Conservation (phyloP, 208 protist species). For the Phytomonas serpens region DNA sequence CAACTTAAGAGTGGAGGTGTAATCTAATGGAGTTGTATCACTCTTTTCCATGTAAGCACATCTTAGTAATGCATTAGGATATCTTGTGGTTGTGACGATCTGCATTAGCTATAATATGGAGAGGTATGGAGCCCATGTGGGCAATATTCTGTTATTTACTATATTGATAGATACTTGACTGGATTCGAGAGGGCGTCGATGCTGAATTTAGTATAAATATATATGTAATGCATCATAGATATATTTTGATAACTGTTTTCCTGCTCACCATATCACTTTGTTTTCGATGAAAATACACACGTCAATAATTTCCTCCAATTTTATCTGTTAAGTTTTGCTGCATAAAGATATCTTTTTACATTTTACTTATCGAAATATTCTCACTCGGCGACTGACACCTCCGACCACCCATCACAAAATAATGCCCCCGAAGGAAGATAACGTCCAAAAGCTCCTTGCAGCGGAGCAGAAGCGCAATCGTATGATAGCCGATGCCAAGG, state of each 20-base stretch:
- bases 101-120: neutral
- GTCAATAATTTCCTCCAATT: neutral
- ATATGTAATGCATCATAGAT: neutral
- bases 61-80: neutral
- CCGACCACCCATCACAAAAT: conserved; percentile 5
- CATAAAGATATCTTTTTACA: conserved; percentile 3
- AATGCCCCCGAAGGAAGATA: conserved; percentile 83
- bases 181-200: neutral
- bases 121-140: neutral
- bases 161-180: neutral
- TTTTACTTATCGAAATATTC: conserved; percentile 6
- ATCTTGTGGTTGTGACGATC: neutral
- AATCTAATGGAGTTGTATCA: neutral
- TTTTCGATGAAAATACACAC: neutral
- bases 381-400: neutral
- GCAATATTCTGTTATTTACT: neutral
- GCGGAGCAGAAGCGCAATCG: conserved; percentile 82
- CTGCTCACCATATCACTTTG: neutral
- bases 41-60: neutral
- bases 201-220: neutral
- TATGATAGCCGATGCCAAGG: conserved; percentile 73
- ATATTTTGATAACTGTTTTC: neutral
- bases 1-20: neutral
- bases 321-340: conserved; percentile 8
- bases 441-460: conserved; percentile 80